Evolutionary conservation across 139 green algal genomes (phyloP).

Genomic region (Axilococcus clingmanii): DNA sequence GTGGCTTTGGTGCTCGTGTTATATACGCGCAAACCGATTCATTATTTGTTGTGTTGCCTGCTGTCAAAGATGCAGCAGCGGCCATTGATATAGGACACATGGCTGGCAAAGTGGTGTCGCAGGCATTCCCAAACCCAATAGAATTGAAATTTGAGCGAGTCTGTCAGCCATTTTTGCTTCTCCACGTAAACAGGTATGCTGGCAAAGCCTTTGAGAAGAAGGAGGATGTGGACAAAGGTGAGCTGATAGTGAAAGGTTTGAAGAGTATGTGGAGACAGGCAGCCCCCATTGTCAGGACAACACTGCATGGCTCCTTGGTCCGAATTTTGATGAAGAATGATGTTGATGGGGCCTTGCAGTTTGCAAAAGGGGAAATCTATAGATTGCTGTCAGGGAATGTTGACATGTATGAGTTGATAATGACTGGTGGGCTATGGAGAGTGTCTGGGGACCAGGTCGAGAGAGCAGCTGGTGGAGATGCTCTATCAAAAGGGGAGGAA

Average conservation of each 20-base stretch:
- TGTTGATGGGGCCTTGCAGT: conserved; percentile 37
- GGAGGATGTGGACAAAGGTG: conserved; percentile 19
- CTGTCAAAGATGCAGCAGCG: conserved; percentile 8
- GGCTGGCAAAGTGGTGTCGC: conserved; percentile 26
- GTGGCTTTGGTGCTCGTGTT: conserved; percentile 25
- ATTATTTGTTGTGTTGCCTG: conserved; percentile 49
- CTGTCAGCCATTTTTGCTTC: conserved; percentile 54
- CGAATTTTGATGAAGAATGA: conserved; percentile 55
- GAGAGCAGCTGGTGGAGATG: conserved; percentile 16
- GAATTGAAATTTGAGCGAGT: conserved; percentile 62
- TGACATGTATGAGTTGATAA: conserved; percentile 51
- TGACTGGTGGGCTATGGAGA: conserved; percentile 56
- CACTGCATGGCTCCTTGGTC: conserved; percentile 46
- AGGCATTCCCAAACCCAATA: conserved; percentile 44
- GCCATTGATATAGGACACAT: conserved; percentile 13
- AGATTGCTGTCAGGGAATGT: conserved; percentile 35
- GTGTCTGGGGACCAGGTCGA: conserved; percentile 22
- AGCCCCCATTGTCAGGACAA: conserved; percentile 47
- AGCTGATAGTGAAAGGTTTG: conserved; percentile 60
- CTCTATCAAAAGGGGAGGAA: too few species aligned
- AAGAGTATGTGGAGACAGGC: conserved; percentile 56
- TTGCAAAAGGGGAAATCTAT: conserved; percentile 46
- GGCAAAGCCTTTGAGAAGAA: conserved; percentile 45
- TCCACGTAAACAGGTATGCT: conserved; percentile 74
- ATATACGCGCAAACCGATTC: conserved; percentile 71